Evolutionary conservation across 495 filamentous ascomycete genomes (phyloP), one percentile per base, ranked within the genome.

Genomic region (Collariella sp.): DNA sequence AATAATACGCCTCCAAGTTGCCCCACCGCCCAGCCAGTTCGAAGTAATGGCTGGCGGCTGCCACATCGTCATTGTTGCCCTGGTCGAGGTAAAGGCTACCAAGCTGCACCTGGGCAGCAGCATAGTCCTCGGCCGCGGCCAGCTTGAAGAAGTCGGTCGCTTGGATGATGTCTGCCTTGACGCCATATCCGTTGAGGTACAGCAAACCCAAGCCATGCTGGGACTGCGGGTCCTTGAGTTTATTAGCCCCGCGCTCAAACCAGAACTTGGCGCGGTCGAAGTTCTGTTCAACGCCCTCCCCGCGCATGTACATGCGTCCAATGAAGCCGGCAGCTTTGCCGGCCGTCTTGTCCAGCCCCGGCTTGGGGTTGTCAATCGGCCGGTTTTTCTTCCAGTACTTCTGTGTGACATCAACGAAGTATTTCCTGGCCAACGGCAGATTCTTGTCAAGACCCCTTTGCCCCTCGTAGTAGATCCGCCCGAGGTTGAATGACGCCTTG

Each of bases 1-100:
- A 95, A 70, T 97, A 99, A 60, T 87, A 91, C 1, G 93, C 86
- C 68, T 97, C 93, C 57, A 97, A 88, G 67, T 87, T 88, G 13
- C 84, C 84, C 70, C 90, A 88, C 33, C 89, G 79, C 46, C 86
- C 87, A 18, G 94, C 93, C n/a, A 93, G 75, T 57, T 97, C 91
- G 56, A 99, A 96, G 64, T 95, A 96, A 31, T 81, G 78, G 39
- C 80, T 87, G 4, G 93, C 93, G 5, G 82, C 83, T 19, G 63
- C 63, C 16, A 76, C 61, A 55, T 82, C 78, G 3, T 79, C 72
- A 10, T 87, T 66, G 53, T 89, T 83, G 15, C 89, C 89, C 67
- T 97, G 93, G 57, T 97, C 94, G 13, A 97, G 76, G 63, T 96
- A 91, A 18, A 99, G 76, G 12, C 81, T 79, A 2, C 91, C 93